Conservation (phyloP, 768 basidiomycete species). For the Rhizopogon sp. region DNA sequence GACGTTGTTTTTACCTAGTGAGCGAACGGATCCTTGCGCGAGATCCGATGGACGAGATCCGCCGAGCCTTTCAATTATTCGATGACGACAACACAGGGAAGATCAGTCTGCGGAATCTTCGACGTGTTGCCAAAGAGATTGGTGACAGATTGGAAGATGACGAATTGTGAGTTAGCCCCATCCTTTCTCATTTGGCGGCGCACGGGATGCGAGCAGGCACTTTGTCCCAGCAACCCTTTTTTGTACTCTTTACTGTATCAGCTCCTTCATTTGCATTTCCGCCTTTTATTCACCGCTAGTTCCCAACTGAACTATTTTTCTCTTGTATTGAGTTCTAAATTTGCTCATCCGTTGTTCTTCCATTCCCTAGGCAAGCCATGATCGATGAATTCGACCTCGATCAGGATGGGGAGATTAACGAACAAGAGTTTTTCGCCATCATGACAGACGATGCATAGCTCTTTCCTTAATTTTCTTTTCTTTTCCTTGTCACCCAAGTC, state of each 20-base stretch:
- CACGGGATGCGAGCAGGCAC: conserved; percentile 11
- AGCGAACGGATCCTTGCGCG: conserved; percentile 88
- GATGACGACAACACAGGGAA: conserved; percentile 96
- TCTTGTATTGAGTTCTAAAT: conserved; percentile 16
- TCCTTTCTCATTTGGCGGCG: conserved; percentile 12
- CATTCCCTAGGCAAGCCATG: conserved; percentile 85
- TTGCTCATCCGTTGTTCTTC: conserved; percentile 26
- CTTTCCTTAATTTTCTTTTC: neutral
- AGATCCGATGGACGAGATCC: conserved; percentile 95
- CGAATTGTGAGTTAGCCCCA: conserved; percentile 70
- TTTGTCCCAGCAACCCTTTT: conserved; percentile 24
- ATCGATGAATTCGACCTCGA: conserved; percentile 99
- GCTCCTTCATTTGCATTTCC: conserved; percentile 12
- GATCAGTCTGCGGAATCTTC: conserved; percentile 85
- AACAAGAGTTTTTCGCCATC: conserved; percentile 94
- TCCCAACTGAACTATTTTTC: conserved; percentile 12
- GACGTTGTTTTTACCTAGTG: conserved; percentile 50
- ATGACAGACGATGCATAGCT: conserved; percentile 86
- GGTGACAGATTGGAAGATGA: conserved; percentile 94
- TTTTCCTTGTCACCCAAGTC: neutral
- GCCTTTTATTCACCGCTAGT: conserved; percentile 21
- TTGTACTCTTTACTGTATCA: conserved; percentile 16
- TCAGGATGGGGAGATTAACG: conserved; percentile 95
- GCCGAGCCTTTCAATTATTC: conserved; percentile 93
- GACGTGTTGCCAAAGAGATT: conserved; percentile 94